Evolutionary conservation across 1,139 yeast species (phyloP).

Genomic region (Debaryomyces sp.): DNA sequence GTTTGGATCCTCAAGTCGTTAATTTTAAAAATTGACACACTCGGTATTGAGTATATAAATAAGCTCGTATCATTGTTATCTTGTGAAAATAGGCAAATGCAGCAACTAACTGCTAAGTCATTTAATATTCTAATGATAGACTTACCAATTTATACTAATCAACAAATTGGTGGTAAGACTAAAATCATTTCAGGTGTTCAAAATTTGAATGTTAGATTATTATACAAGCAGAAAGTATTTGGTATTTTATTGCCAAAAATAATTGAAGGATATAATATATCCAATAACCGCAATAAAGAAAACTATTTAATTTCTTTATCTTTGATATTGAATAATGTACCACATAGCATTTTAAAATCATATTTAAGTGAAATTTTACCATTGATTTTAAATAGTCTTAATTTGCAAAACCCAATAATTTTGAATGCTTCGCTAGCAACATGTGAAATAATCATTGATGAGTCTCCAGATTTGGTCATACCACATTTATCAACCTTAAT

Average conservation of each 20-base stretch:
- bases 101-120: constrained; percentile 47
- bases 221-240: constrained; percentile 82
- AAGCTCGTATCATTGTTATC: constrained; percentile 45
- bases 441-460: constrained; percentile 54
- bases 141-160: constrained; percentile 57
- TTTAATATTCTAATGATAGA: constrained; percentile 70
- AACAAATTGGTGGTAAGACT: constrained; percentile 22
- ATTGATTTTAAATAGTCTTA: constrained; percentile 66
- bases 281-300: constrained; percentile 20
- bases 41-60: constrained; percentile 44
- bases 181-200: constrained; percentile 50
- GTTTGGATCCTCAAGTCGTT: constrained; percentile 78
- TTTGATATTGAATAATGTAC: constrained; percentile 64
- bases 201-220: constrained; percentile 59
- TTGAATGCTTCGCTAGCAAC: constrained; percentile 66
- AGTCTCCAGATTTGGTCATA: constrained; percentile 49
- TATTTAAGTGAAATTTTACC: constrained; percentile 71
- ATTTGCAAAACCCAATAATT: constrained; percentile 45
- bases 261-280: constrained; percentile 33
- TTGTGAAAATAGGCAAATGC: constrained; percentile 31
- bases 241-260: constrained; percentile 55
- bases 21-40: constrained; percentile 56
- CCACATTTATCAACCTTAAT: constrained; percentile 59
- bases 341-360: constrained; percentile 59
- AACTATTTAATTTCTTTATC: constrained; percentile 69